These are phyloP conservation scores for Lotus japonicus DNA, from an alignment of 306 rosid species.

Conservation along the genomic window DNA sequence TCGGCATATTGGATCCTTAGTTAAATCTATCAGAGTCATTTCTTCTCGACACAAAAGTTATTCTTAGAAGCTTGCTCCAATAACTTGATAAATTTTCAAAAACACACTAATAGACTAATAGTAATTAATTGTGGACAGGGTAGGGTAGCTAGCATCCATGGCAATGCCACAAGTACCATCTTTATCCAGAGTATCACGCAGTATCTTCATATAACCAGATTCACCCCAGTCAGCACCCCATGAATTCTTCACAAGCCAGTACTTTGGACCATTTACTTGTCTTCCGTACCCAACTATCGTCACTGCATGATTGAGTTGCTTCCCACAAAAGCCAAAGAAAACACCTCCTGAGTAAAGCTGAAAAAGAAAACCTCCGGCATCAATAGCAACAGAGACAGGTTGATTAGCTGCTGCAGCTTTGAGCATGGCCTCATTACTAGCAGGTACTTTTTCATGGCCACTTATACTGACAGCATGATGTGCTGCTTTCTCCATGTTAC, in stretches of 20 bases:
- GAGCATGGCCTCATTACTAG: constrained; percentile 35
- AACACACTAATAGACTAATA: neutral
- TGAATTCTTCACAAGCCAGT: constrained; percentile 76
- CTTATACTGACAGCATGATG: constrained; percentile 31
- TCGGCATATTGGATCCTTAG: neutral
- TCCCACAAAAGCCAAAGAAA: constrained; percentile 51
- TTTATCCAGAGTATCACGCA: constrained; percentile 16
- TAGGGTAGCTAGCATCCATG: constrained; percentile 56
- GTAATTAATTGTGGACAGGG: constrained; percentile 28
- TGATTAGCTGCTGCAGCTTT: constrained; percentile 62
- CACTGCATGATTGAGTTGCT: constrained; percentile 62
- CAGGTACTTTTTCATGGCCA: constrained; percentile 52
- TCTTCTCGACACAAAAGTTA: too few relatives aligned
- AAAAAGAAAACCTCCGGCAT: constrained; percentile 40
- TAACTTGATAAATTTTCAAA: too few relatives aligned
- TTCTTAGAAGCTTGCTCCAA: too few relatives aligned
- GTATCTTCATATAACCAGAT: constrained; percentile 56
- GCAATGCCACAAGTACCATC: constrained; percentile 71
- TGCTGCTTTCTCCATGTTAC: constrained; percentile 24
- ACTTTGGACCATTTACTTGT: constrained; percentile 21
- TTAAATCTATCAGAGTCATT: too few relatives aligned
- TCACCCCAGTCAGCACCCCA: constrained; percentile 78
- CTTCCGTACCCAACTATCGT: constrained; percentile 64
- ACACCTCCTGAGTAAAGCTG: constrained; percentile 61
- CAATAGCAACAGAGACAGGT: constrained; percentile 62